A percentile compares a stretch with the other conserved stretches of the same genome.
These are phyloP conservation scores for Sporormia fimetaria DNA, from an alignment of 495 filamentous ascomycete genomes.

Conservation along the genomic window DNA sequence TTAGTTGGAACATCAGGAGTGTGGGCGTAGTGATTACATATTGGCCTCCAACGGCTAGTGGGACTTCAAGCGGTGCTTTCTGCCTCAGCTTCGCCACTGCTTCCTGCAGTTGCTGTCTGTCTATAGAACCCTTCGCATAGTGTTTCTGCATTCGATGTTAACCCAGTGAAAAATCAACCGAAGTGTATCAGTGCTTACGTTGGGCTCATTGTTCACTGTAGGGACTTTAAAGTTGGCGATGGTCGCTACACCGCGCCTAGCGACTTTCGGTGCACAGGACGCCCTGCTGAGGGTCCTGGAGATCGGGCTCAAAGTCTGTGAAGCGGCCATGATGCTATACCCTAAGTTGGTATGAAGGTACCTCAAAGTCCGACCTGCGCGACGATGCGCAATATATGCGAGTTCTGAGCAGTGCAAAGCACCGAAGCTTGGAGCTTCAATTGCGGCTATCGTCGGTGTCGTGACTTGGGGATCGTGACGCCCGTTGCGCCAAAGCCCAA, in stretches of 20 bases:
- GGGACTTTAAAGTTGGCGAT: slow-evolving; percentile 81
- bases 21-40: slow-evolving; percentile 39
- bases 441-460: too few species aligned
- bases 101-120: slow-evolving; percentile 60
- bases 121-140: slow-evolving; percentile 69
- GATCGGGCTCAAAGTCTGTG: slow-evolving; percentile 2
- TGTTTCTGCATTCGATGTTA: slow-evolving; percentile 50
- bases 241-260: slow-evolving; percentile 26
- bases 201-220: slow-evolving; percentile 80
- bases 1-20: slow-evolving; percentile 7
- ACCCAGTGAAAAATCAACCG: background rate
- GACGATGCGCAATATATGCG: too few species aligned
- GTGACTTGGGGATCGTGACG: too few species aligned
- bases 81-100: slow-evolving; percentile 53
- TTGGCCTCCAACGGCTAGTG: slow-evolving; percentile 67
- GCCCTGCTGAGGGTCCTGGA: slow-evolving; percentile 2
- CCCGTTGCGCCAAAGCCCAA: too few species aligned
- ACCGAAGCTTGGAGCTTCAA: too few species aligned
- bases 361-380: background rate
- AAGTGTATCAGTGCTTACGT: slow-evolving; percentile 46
- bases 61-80: slow-evolving; percentile 55
- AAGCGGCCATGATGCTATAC: too few species aligned
- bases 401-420: too few species aligned
- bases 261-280: background rate
- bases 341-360: background rate